Evolutionary conservation across 441 rosid species (phyloP).

Genomic region (Corymbia citriodora): DNA sequence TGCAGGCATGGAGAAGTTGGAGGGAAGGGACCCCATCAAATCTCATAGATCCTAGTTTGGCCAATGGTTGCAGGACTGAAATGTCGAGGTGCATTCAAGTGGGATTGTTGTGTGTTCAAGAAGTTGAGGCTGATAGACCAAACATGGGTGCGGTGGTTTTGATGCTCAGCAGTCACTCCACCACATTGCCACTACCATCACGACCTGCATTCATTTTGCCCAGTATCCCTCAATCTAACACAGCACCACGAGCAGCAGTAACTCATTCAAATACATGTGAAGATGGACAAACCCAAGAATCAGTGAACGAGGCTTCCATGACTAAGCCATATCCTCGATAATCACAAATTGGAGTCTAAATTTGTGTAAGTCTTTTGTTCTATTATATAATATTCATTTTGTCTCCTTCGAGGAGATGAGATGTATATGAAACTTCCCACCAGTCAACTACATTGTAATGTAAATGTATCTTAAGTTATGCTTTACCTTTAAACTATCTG

Average conservation of each 20-base stretch:
- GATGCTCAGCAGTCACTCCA: not conserved
- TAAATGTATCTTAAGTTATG: not conserved
- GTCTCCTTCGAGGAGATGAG: no score
- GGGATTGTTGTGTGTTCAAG: not conserved
- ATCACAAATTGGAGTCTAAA: not conserved
- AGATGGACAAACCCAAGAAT: not conserved
- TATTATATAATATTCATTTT: not conserved
- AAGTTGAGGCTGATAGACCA: not conserved
- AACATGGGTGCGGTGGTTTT: not conserved
- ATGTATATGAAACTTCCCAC: no score
- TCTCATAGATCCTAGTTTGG: not conserved
- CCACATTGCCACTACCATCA: not conserved
- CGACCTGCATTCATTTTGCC: not conserved
- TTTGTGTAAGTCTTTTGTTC: rapidly evolving
- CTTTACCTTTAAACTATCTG: not conserved
- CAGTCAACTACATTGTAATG: no score
- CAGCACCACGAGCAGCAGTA: not conserved
- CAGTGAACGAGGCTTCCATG: not conserved
- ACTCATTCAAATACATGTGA: not conserved
- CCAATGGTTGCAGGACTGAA: rapidly evolving
- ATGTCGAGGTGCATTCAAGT: not conserved
- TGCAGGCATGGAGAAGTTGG: not conserved
- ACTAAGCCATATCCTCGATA: not conserved
- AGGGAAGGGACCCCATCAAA: not conserved
- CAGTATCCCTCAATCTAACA: not conserved